Evolutionary conservation across 73 alveolate genomes (phyloP), one percentile per base, ranked within the genome.

Genomic region (Paramecium primaurelia): DNA sequence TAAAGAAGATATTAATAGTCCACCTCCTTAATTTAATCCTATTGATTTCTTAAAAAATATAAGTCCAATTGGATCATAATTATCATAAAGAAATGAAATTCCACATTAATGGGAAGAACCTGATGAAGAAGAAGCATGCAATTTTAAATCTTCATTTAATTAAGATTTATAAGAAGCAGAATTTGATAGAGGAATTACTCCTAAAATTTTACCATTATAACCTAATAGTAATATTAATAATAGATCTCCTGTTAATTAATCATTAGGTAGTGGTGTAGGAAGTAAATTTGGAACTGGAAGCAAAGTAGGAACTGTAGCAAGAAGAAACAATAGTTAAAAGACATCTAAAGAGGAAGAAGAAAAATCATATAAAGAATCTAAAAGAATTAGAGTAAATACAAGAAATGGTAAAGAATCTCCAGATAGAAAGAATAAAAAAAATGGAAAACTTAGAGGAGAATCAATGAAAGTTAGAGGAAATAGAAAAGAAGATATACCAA

Each of bases 321-420:
- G 91, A 80, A 80, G 91, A 11, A 80, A 80, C 12, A 80, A 45
- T 28, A 80, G 91, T 80, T 20, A 80, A 9, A 80, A 80, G 58
- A 80, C 91, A 32, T 45, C 77, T 1, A 80, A 80, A 36, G 91
- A 80, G 12, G 91, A 80, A 25, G 91, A 80, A 25, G 71, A 80
- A 49, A 44, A 80, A 14, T 80, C 91, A 20, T 80, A 80, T 18
- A 80, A 44, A 8, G 91, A 80, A 73, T 37, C 37, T 20, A 73
- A 40, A 73, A 73, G 60, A 37, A 37, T 73, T 1, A 73, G 37
- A 44, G 87, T 73, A 12, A 37, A 34, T 32, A 73, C 60, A 5
- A 73, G 60, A 73, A 73, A 68, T 73, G 20, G 59, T 8, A 73
- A 73, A 73, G 5, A 25, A 12, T 73, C 87, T 73, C 87, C 87